phyloP scores from a whole-genome alignment of 129 eudicot species.

The Pulicaria dysenterica region DNA sequence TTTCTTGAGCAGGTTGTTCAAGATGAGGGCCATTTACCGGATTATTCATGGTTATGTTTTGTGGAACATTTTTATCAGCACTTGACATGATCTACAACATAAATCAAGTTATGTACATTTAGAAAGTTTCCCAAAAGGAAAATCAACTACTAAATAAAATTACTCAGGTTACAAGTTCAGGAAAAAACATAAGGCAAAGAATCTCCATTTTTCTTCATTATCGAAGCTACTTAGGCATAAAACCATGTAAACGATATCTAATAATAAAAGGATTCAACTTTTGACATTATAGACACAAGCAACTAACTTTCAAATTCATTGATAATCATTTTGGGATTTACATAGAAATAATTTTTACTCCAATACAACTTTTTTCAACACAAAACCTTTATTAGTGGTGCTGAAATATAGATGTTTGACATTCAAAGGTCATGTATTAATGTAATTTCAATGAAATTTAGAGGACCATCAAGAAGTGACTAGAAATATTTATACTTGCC shows the following conservation, averaged over 20 bases:
- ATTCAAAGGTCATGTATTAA: not conserved
- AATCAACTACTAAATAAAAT: not conserved
- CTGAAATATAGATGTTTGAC: not conserved
- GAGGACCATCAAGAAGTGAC: not conserved
- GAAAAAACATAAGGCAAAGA: not conserved
- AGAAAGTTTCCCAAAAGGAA: not conserved
- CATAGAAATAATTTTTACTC: not conserved
- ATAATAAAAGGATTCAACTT: not conserved
- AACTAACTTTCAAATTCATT: not conserved
- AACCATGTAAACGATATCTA: not conserved
- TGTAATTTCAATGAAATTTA: not conserved
- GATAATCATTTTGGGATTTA: not conserved
- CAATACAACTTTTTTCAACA: not conserved
- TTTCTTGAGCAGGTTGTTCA: slow-evolving; percentile 48
- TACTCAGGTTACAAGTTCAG: not conserved
- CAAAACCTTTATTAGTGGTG: not conserved
- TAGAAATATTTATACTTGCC: slow-evolving; percentile 53
- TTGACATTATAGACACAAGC: not conserved
- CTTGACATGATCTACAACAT: slow-evolving; percentile 46
- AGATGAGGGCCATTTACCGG: slow-evolving; percentile 44
- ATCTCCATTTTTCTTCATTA: not conserved
- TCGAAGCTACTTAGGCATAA: not conserved
- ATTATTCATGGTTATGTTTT: slow-evolving; percentile 40
- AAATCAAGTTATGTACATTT: slow-evolving; percentile 12
- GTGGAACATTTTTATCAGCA: slow-evolving; percentile 45